Evolutionary conservation across 768 basidiomycete species (phyloP), one percentile per base, ranked within the genome.

Genomic region (Russula abietina): DNA sequence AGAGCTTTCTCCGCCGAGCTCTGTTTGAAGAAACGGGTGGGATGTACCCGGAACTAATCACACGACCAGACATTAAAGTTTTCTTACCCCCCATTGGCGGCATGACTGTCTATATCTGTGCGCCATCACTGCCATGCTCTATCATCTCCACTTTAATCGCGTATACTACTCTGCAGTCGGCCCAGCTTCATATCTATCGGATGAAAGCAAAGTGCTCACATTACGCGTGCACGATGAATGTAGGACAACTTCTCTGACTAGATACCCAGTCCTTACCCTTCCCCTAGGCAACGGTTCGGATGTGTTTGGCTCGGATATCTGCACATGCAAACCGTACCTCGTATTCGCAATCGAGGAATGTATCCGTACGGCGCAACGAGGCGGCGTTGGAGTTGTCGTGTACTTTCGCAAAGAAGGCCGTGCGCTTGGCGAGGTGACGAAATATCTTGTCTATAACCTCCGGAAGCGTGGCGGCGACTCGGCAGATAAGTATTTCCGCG

Each of bases 1-100:
- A 98, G 73, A 81, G 79, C 19, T 75, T 93, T 0, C 82, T 98
- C 3, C 85, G 96, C 22, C 81, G 96, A n/a, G 88, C 91, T 0
- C 79, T 98, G 41, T 98, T 98, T 68, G 96, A 98, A 72, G 96
- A 97, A 66, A 96, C 93, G 0, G 93, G 92, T 68, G 93, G 93
- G 70, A 93, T 92, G 89, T 93, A 91, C 73, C 94, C 95, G 3
- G 96, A 98, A 69, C 82, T 98, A 33, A 87, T 98, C 70, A 98
- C 96, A 7, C 85, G 94, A 24, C 90, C 93, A 0, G 96, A 98
- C 70, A 88, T 98, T 78, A 95, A 95, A 72, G 83, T 94, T 24
- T 98, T 97, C 81, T 80, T 98, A 0, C 96, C 96, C 0, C 96
- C 96, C 0, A 98, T 98, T 61, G 96, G 95, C 0, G 85, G 85